phyloP scores from a whole-genome alignment of 2,329 filamentous ascomycete species.

The Trichoderma oligosporum region DNA sequence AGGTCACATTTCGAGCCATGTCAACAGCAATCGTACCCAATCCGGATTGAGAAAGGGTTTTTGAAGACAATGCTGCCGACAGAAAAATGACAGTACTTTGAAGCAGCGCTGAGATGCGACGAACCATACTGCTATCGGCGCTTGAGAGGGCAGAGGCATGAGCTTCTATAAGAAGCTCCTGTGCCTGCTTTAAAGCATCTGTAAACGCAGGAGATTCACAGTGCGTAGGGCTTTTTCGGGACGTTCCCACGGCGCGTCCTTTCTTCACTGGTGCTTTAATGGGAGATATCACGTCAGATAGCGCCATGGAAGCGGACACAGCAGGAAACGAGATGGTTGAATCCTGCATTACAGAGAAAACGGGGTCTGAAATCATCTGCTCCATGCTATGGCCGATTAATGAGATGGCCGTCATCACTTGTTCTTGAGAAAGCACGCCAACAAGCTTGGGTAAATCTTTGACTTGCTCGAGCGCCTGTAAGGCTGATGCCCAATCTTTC shows the following conservation, averaged over 20 bases:
- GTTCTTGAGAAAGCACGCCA: slow-evolving; percentile 43
- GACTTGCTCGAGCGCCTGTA: slow-evolving; percentile 51
- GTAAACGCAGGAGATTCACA: slow-evolving; percentile 44
- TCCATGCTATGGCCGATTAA: slow-evolving; percentile 66
- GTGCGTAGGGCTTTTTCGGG: slow-evolving; percentile 32
- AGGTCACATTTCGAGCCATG: slow-evolving; percentile 64
- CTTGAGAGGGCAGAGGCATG: slow-evolving; percentile 54
- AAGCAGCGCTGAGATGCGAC: slow-evolving; percentile 59
- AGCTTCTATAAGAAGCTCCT: slow-evolving; percentile 61
- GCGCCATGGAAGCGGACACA: slow-evolving; percentile 43
- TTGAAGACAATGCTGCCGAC: slow-evolving; percentile 54
- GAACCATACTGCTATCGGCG: slow-evolving; percentile 57
- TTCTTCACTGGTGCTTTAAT: slow-evolving; percentile 37
- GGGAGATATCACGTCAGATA: slow-evolving; percentile 35
- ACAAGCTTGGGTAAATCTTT: slow-evolving; percentile 42
- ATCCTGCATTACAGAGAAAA: slow-evolving; percentile 86
- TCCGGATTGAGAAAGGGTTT: slow-evolving; percentile 47
- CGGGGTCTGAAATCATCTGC: slow-evolving; percentile 72
- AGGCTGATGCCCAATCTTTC: slow-evolving; percentile 56
- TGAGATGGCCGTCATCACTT: slow-evolving; percentile 63
- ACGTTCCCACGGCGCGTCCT: slow-evolving; percentile 25
- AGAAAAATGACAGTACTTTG: slow-evolving; percentile 64
- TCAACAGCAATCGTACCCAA: slow-evolving; percentile 64
- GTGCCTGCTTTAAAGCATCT: slow-evolving; percentile 59
- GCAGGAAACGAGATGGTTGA: slow-evolving; percentile 87